Evolutionary conservation across 768 basidiomycete genomes (phyloP).

Genomic region (Amylocystis lapponica): DNA sequence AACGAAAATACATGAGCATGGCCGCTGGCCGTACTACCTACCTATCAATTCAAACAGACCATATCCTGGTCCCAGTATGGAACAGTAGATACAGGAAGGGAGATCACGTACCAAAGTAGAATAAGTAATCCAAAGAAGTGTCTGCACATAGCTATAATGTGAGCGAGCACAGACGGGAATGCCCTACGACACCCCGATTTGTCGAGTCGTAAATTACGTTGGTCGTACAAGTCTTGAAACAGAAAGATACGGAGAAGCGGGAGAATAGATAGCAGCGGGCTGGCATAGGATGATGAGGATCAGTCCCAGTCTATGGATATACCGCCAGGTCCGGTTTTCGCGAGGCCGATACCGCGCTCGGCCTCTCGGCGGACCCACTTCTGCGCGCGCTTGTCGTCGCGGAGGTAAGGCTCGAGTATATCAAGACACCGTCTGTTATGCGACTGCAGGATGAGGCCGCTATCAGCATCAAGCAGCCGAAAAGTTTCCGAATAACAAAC

Average conservation of each 20-base stretch:
- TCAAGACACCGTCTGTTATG: conserved; percentile 75
- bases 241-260: neutral
- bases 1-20: neutral
- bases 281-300: conserved; percentile 1
- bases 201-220: neutral
- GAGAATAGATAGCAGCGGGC: neutral
- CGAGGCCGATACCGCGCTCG: conserved; percentile 70
- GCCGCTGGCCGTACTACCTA: neutral
- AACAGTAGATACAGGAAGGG: neutral
- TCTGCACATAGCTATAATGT: neutral
- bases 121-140: conserved; percentile 5
- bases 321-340: conserved; percentile 57
- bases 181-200: conserved; percentile 18
- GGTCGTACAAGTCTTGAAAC: neutral
- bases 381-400: conserved; percentile 73
- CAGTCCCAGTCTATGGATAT: conserved; percentile 78
- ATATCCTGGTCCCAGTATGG: neutral
- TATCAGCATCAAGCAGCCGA: neutral
- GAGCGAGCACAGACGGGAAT: conserved; percentile 5
- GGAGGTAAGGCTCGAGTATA: conserved; percentile 56
- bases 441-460: conserved; percentile 36
- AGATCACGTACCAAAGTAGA: neutral
- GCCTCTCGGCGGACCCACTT: conserved; percentile 78
- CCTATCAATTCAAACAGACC: neutral
- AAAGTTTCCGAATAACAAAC: conserved; percentile 27